Percentiles rank a stretch among this genome's conserved stretches.
Evolutionary conservation across 192 early-diverging fungal genomes (phyloP).

Genomic region (Podila minutissima): DNA sequence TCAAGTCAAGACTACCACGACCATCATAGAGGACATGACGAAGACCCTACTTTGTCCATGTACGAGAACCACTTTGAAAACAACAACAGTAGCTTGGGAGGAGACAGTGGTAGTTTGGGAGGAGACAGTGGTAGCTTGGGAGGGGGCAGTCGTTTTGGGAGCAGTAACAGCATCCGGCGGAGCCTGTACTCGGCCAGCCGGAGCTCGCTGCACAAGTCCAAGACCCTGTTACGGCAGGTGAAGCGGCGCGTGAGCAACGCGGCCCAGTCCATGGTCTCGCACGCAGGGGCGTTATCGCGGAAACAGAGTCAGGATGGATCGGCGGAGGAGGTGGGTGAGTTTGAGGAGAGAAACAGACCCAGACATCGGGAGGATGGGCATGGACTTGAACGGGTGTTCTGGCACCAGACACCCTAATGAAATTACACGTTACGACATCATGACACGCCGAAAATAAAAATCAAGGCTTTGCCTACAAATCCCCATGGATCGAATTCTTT

Average conservation of each 20-base stretch:
- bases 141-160: not conserved
- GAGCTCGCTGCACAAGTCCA: not conserved
- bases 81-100: not conserved
- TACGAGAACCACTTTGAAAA: not conserved
- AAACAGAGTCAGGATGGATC: not conserved
- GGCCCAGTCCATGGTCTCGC: not conserved
- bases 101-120: too few species aligned
- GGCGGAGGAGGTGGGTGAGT: not conserved
- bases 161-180: not conserved
- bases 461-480: too few species aligned
- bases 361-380: too few species aligned
- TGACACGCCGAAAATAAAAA: too few species aligned
- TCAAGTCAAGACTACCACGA: too few species aligned
- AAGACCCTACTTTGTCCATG: too few species aligned
- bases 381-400: too few species aligned
- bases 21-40: too few species aligned
- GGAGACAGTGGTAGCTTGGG: not conserved
- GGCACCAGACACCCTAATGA: too few species aligned
- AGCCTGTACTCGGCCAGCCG: not conserved
- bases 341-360: not conserved
- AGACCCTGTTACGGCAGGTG: not conserved
- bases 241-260: conserved; percentile 4
- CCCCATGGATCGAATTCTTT: too few species aligned
- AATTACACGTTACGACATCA: too few species aligned
- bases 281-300: not conserved